Evolutionary conservation across 2,329 filamentous ascomycete genomes (phyloP).

Genomic region (Exophiala sp.): DNA sequence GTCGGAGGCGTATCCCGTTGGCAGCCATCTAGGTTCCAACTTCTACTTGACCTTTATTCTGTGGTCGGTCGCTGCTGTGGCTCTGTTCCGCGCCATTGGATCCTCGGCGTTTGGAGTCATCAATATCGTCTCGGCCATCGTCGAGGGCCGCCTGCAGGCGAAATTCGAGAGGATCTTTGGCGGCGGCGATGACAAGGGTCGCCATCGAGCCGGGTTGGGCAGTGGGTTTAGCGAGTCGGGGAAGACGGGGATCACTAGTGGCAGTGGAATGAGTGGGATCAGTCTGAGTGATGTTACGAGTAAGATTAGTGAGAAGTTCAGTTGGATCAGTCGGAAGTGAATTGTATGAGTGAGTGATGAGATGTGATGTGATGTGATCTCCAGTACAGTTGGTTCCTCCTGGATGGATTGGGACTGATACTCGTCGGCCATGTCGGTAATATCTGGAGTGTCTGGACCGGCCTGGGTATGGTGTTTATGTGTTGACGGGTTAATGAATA

Average conservation of each 20-base stretch:
- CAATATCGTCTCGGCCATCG: conserved; percentile 74
- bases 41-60: conserved; percentile 89
- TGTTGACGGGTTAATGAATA: too few species aligned
- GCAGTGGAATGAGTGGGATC: conserved; percentile 20
- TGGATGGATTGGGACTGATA: too few species aligned
- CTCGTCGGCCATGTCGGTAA: too few species aligned
- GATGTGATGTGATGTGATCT: too few species aligned
- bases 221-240: conserved; percentile 23
- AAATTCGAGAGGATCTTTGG: conserved; percentile 29
- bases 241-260: conserved; percentile 21
- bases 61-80: conserved; percentile 81
- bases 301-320: conserved; percentile 26
- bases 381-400: too few species aligned
- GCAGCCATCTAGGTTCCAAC: conserved; percentile 65
- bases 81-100: conserved; percentile 81
- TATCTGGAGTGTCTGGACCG: too few species aligned
- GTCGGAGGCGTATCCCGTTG: conserved; percentile 71
- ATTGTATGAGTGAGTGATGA: background rate
- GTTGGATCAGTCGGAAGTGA: conserved; percentile 17
- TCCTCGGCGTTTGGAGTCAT: conserved; percentile 75
- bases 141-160: conserved; percentile 72
- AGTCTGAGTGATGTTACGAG: conserved; percentile 24
- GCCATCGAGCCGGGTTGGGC: conserved; percentile 17
- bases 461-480: too few species aligned
- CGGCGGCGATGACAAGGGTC: conserved; percentile 25